These are phyloP conservation scores for Sporothrix variecibatus DNA, from an alignment of 2,329 filamentous ascomycete species.

Conservation along the genomic window DNA sequence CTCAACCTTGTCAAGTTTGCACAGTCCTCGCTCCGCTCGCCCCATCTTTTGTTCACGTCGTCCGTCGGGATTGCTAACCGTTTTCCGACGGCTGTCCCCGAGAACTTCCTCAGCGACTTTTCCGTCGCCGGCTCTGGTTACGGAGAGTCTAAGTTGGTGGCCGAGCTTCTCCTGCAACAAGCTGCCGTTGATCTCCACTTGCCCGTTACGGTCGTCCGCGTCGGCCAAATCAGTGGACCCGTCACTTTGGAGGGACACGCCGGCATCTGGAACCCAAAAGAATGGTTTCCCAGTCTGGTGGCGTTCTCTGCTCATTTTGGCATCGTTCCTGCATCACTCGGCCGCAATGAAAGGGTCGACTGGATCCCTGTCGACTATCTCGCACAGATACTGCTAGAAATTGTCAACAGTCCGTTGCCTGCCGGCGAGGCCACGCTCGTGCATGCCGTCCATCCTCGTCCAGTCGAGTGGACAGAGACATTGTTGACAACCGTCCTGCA, in stretches of 20 bases:
- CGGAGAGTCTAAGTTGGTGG: slow-evolving; percentile 8
- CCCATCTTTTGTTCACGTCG: slow-evolving; percentile 13
- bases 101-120: background rate
- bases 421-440: background rate
- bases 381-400: slow-evolving; percentile 2
- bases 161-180: slow-evolving; percentile 9
- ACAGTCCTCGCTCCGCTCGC: background rate
- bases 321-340: background rate
- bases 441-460: slow-evolving; percentile 15
- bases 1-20: background rate
- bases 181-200: background rate
- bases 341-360: slow-evolving; percentile 20
- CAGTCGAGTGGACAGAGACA: background rate
- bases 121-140: slow-evolving; percentile 7
- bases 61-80: slow-evolving; percentile 12
- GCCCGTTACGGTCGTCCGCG: slow-evolving; percentile 5
- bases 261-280: slow-evolving; percentile 10
- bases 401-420: background rate
- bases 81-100: background rate
- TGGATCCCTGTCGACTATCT: slow-evolving; percentile 16
- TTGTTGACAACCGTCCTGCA: background rate
- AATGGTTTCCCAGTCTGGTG: slow-evolving; percentile 19
- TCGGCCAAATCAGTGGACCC: slow-evolving; percentile 20
- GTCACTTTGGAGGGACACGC: background rate
- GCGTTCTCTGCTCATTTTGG: background rate